Percentiles rank a stretch among this genome's conserved stretches.
Conservation (phyloP, 2,329 filamentous ascomycete genomes). For the Colletotrichum lindemuthianum region DNA sequence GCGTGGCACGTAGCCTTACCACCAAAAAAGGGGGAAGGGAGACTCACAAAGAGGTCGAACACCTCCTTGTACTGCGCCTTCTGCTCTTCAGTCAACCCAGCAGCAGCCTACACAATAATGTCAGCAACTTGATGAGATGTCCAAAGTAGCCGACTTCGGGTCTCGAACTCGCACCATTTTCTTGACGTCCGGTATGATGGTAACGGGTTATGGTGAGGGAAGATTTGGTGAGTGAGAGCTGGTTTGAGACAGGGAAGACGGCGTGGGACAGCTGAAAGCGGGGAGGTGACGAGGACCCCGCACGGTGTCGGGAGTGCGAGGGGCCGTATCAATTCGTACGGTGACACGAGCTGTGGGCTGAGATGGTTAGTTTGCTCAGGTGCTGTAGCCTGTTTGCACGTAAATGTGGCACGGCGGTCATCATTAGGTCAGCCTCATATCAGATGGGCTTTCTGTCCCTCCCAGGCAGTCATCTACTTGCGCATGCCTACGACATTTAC, state of each 20-base stretch:
- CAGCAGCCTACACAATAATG: slow-evolving; percentile 10
- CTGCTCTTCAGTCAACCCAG: slow-evolving; percentile 89
- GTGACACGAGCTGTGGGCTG: background rate
- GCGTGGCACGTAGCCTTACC: slow-evolving; percentile 15
- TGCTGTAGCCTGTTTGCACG: too few species aligned
- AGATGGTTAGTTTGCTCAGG: too few species aligned
- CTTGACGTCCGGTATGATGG: slow-evolving; percentile 4
- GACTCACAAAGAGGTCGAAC: slow-evolving; percentile 98
- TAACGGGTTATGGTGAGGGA: slow-evolving; percentile 29
- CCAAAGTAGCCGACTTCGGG: background rate
- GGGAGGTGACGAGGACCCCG: slow-evolving; percentile 32
- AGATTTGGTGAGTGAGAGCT: slow-evolving; percentile 31
- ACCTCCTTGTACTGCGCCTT: slow-evolving; percentile 99
- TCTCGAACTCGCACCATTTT: slow-evolving; percentile 26
- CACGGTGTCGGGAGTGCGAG: slow-evolving; percentile 16
- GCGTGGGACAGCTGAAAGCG: slow-evolving; percentile 36
- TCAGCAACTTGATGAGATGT: background rate
- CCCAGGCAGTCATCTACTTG: too few species aligned
- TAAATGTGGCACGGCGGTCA: background rate
- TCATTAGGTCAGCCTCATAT: slow-evolving; percentile 22
- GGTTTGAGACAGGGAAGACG: slow-evolving; percentile 35
- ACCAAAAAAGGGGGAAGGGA: slow-evolving; percentile 14
- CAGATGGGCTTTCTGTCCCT: too few species aligned
- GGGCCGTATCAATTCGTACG: slow-evolving; percentile 16
- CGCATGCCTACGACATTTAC: too few species aligned